Percentiles rank a stretch among this genome's conserved stretches.
phyloP scores from a whole-genome alignment of 192 early-diverging fungal species.

The Coemansia sp. region DNA sequence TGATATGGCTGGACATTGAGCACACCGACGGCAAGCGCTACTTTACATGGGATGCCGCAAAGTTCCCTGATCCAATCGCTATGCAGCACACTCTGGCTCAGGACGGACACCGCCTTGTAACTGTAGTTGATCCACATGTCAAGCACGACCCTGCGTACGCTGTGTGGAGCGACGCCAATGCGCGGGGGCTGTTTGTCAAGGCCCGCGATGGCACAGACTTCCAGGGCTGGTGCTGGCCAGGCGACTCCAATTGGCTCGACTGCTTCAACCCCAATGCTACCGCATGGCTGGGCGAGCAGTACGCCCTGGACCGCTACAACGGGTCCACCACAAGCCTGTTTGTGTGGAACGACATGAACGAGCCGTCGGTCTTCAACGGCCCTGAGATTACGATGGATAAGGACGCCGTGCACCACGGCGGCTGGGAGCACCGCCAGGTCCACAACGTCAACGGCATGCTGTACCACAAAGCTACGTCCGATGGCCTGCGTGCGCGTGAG shows the following conservation, averaged over 20 bases:
- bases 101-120: slow-evolving; percentile 83
- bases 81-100: slow-evolving; percentile 78
- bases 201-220: slow-evolving; percentile 70
- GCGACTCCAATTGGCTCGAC: slow-evolving; percentile 89
- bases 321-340: slow-evolving; percentile 79
- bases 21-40: slow-evolving; percentile 98
- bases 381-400: slow-evolving; percentile 97
- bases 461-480: slow-evolving; percentile 80
- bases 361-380: slow-evolving; percentile 95
- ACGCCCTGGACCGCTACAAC: slow-evolving; percentile 75
- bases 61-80: slow-evolving; percentile 82
- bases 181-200: slow-evolving; percentile 76
- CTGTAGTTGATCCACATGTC: slow-evolving; percentile 96
- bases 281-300: slow-evolving; percentile 79
- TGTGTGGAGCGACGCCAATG: slow-evolving; percentile 77
- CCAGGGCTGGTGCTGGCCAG: slow-evolving; percentile 99
- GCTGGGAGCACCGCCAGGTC: slow-evolving; percentile 91
- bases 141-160: slow-evolving; percentile 78
- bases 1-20: slow-evolving; percentile 99
- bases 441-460: slow-evolving; percentile 94
- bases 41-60: slow-evolving; percentile 92
- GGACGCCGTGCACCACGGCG: slow-evolving; percentile 83
- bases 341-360: slow-evolving; percentile 99
- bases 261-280: slow-evolving; percentile 77
- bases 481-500: slow-evolving; percentile 72